Conservation (phyloP, 176 grass and related monocot species). For the sorghum (Sorghum bicolor) region DNA sequence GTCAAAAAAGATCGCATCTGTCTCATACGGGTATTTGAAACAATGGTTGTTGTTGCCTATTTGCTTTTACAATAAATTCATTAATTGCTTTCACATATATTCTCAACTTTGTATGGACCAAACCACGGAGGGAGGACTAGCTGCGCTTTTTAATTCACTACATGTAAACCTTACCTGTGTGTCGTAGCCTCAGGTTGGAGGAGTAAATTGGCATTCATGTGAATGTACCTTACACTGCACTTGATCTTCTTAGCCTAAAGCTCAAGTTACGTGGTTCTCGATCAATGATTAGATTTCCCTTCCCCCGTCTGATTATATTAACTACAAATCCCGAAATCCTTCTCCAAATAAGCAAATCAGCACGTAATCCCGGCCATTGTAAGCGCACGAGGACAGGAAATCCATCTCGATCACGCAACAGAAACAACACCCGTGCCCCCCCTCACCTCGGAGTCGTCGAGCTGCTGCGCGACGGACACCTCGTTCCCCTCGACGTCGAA, state of each 20-base stretch:
- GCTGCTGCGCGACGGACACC: slow-evolving; percentile 51
- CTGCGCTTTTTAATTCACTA: neutral
- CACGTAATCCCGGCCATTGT: neutral
- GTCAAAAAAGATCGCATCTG: neutral
- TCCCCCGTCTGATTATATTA: neutral
- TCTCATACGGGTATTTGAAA: neutral
- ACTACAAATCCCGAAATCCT: neutral
- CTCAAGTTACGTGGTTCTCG: neutral
- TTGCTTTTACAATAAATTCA: neutral
- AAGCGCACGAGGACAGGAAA: neutral
- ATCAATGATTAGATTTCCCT: neutral
- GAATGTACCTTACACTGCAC: neutral
- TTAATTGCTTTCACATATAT: neutral
- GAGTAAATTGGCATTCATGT: neutral
- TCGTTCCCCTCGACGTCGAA: slow-evolving; percentile 87
- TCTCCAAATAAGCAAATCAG: neutral
- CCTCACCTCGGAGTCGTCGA: slow-evolving; percentile 45
- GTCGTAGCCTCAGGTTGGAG: neutral
- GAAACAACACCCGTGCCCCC: neutral
- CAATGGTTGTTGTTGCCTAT: neutral
- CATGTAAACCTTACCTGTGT: neutral
- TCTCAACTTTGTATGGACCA: neutral
- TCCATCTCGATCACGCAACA: neutral
- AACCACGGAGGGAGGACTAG: neutral
- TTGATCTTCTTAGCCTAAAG: slow-evolving; percentile 50